Evolutionary conservation across 345 rosid species (phyloP).

Genomic region (Cardamine occulta): DNA sequence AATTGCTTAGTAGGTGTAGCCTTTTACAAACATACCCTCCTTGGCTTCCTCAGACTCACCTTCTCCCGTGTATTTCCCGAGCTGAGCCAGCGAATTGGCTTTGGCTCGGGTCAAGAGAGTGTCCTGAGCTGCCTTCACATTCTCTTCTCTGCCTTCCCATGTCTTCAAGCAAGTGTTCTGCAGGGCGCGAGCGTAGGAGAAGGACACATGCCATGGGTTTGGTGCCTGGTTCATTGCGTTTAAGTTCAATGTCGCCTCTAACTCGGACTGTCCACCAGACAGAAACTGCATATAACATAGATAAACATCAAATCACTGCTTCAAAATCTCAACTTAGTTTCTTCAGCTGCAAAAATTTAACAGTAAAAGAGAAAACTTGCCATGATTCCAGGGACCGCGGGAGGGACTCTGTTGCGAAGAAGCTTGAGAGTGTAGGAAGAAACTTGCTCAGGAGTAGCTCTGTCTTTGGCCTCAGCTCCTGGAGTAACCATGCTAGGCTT

Average conservation of each 20-base stretch:
- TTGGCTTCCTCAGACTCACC: constrained; percentile 95
- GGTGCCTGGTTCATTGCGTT: constrained; percentile 93
- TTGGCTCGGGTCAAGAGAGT: constrained; percentile 69
- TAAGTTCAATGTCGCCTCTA: constrained; percentile 90
- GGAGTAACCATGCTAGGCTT: constrained; percentile 99
- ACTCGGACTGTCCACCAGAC: constrained; percentile 98
- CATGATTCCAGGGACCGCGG: constrained; percentile 94
- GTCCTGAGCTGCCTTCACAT: constrained; percentile 82
- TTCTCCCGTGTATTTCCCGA: constrained; percentile 83
- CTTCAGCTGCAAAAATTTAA: background rate
- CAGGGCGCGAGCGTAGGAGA: constrained; percentile 92
- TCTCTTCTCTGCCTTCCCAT: constrained; percentile 87
- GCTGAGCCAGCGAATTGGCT: constrained; percentile 90
- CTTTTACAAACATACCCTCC: constrained; percentile 88
- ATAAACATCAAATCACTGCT: background rate
- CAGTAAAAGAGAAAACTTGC: constrained; percentile 46
- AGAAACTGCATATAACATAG: constrained; percentile 61
- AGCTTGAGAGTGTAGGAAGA: constrained; percentile 93
- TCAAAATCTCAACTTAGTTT: background rate
- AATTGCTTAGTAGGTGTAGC: constrained; percentile 59
- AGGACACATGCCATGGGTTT: constrained; percentile 95
- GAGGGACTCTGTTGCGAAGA: constrained; percentile 81
- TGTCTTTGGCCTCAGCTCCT: constrained; percentile 88
- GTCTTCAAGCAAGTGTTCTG: constrained; percentile 94
- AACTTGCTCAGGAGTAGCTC: constrained; percentile 77